Evolutionary conservation across 495 filamentous ascomycete species (phyloP), one percentile per base, ranked within the genome.

Genomic region (Tetracladium marchalianum): DNA sequence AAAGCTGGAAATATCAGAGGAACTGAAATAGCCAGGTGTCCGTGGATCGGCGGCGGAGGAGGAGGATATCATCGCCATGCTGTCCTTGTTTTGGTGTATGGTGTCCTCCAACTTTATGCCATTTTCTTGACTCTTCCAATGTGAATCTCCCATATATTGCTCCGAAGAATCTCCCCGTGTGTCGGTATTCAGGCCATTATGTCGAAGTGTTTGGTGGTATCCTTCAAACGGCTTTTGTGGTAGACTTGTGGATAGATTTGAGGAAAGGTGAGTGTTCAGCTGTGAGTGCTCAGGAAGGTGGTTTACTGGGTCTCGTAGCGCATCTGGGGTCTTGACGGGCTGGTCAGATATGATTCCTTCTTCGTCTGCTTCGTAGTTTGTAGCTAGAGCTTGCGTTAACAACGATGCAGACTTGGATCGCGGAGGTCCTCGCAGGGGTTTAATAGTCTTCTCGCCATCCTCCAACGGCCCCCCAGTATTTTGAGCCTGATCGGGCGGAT

Each of bases 381-480:
- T 42, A 22, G 45, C 41, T 39, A 58, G 45, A 33, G 49, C 55
- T 37, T 51, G 55, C n/a, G 51, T 58, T 33, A 58, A 49, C 22
- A 58, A 34, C 15, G 55, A 54, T 18, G 48, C 35, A 16, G 55
- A 57, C 11, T 41, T 49, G 19, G 50, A n/a, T 35, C 54, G 48
- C 1, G 46, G 16, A 16, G 55, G 40, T 35, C 43, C 38, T 45
- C 36, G 43, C 17, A 37, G 47, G 39, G 31, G 39, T 48, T 44
- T 53, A 37, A 37, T 34, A 27, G 7, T 27, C 31, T 43, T 44
- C 19, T 47, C 50, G 52, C 37, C 52, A 50, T 54, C 32, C 42
- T 35, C 44, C 52, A 58, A 46, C 50, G 46, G 17, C 12, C 31
- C 47, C 44, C 50, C 46, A 49, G 56, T 44, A 27, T 27, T 27